Evolutionary conservation across 495 filamentous ascomycete species (phyloP).

Genomic region (Tirmania nivea): DNA sequence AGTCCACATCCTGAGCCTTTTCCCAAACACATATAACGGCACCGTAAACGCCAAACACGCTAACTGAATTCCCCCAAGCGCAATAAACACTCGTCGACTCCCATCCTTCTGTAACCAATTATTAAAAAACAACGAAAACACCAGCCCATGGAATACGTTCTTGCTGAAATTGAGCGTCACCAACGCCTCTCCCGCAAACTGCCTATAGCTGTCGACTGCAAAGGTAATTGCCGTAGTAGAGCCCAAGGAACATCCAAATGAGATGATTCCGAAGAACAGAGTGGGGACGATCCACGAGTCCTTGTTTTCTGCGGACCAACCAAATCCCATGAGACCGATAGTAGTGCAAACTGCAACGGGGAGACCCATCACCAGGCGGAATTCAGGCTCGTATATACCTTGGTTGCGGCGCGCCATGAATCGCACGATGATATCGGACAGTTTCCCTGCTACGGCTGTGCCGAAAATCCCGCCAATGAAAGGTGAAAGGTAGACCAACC

Average conservation of each 20-base stretch:
- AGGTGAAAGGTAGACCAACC: slow-evolving; percentile 73
- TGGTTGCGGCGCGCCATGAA: slow-evolving; percentile 66
- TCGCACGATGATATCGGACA: slow-evolving; percentile 64
- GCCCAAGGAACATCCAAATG: slow-evolving; percentile 80
- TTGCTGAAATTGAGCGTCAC: slow-evolving; percentile 92
- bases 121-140: slow-evolving; percentile 83
- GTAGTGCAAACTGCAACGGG: slow-evolving; percentile 61
- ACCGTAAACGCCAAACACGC: slow-evolving; percentile 52
- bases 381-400: slow-evolving; percentile 90
- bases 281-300: slow-evolving; percentile 82
- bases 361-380: slow-evolving; percentile 74
- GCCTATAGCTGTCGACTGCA: slow-evolving; percentile 77
- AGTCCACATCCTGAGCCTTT: slow-evolving; percentile 92
- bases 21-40: slow-evolving; percentile 92
- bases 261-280: slow-evolving; percentile 75
- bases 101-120: slow-evolving; percentile 60
- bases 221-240: slow-evolving; percentile 92
- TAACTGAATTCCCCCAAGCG: slow-evolving; percentile 71
- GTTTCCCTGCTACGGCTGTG: slow-evolving; percentile 71
- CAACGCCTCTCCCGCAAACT: slow-evolving; percentile 85
- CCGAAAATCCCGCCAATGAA: slow-evolving; percentile 79
- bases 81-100: slow-evolving; percentile 54
- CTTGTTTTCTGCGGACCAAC: slow-evolving; percentile 59
- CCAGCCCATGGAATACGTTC: slow-evolving; percentile 72
- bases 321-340: slow-evolving; percentile 80